Evolutionary conservation across 2,329 filamentous ascomycete genomes (phyloP).

Genomic region (Fusarium duplospermum): DNA sequence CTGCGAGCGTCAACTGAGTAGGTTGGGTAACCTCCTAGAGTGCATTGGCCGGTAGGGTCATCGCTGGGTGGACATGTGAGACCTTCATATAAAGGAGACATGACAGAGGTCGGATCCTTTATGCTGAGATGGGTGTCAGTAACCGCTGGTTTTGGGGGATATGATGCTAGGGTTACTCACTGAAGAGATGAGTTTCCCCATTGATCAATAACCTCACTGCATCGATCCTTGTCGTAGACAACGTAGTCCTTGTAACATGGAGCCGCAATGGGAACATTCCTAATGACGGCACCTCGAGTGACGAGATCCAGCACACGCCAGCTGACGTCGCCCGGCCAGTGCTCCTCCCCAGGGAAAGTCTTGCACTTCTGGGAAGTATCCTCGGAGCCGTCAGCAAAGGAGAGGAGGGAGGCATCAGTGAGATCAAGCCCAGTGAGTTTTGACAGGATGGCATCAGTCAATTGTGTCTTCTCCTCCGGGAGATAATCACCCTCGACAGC

Average conservation of each 20-base stretch:
- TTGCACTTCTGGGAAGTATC: constrained; percentile 42
- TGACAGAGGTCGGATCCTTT: constrained; percentile 53
- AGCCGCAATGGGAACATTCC: constrained; percentile 48
- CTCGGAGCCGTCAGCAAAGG: constrained; percentile 7
- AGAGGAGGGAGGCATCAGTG: constrained; percentile 14
- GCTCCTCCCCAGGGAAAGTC: constrained; percentile 47
- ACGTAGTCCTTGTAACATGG: constrained; percentile 45
- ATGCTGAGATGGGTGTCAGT: constrained; percentile 35
- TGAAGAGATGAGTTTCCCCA: constrained; percentile 44
- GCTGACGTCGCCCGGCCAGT: constrained; percentile 43
- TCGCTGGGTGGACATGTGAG: constrained; percentile 50
- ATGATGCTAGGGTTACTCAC: constrained; percentile 11
- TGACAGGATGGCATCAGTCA: constrained; percentile 22
- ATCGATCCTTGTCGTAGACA: constrained; percentile 45
- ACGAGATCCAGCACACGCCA: constrained; percentile 53
- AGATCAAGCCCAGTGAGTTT: constrained; percentile 26
- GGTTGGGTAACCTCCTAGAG: constrained; percentile 55
- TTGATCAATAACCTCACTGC: constrained; percentile 40
- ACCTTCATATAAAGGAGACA: constrained; percentile 55
- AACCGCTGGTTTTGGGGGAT: neutral
- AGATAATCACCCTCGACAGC: constrained; percentile 26
- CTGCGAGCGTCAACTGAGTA: constrained; percentile 56
- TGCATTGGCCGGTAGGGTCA: constrained; percentile 43
- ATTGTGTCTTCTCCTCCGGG: constrained; percentile 30
- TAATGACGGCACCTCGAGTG: constrained; percentile 46